Base-by-base conservation (phyloP, 495 filamentous ascomycete genomes). In the Aspergillus carlsbadensis region DNA sequence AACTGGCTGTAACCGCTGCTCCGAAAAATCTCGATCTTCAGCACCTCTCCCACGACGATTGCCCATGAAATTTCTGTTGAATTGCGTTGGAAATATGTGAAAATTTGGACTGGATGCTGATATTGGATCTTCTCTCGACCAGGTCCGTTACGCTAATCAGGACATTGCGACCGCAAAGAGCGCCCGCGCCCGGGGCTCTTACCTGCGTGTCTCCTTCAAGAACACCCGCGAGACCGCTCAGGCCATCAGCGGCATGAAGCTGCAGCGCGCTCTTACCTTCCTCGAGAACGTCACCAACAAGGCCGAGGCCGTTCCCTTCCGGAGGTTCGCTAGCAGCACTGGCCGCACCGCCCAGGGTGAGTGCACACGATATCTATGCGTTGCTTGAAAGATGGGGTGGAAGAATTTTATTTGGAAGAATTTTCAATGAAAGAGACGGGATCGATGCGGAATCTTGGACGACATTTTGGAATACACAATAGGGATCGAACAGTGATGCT, bases 161-260 rank as follows among this genome's bases (percentile, higher is more conserved):
- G 82, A 90, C 71, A 92, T 96, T 76, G 80, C 88, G 66, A 80
- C 87, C 73, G 83, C 85, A 63, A 98, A 98, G 84, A 95, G 90
- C 77, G 95, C 94, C 75, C 91, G 92, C 79, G 86, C 92, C 70
- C 91, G 93, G 77, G 95, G 95, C 75, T 89, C 92, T 73, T 98
- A 98, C 85, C 90, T 99, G 64, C 92, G 94, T 69, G 92, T 96
- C 71, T 94, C 89, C 66, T 97, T 96, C 88, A 98, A 98, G 86
- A 98, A 98, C 86, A 97, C 94, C 77, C 90, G 93, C 72, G 95
- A 99, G 83, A 96, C 94, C 62, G 95, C 94, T 54, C 92, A 97
- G 81, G 92, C 93, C 60, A 92, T 98, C 86, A 97, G 91, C 78
- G 93, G 94, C 78, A 96, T 93, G 94, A 98, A 98, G 84, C 82